These are phyloP conservation scores for Fusarium sp. DNA, from an alignment of 2,329 filamentous ascomycete genomes.

Conservation along the genomic window DNA sequence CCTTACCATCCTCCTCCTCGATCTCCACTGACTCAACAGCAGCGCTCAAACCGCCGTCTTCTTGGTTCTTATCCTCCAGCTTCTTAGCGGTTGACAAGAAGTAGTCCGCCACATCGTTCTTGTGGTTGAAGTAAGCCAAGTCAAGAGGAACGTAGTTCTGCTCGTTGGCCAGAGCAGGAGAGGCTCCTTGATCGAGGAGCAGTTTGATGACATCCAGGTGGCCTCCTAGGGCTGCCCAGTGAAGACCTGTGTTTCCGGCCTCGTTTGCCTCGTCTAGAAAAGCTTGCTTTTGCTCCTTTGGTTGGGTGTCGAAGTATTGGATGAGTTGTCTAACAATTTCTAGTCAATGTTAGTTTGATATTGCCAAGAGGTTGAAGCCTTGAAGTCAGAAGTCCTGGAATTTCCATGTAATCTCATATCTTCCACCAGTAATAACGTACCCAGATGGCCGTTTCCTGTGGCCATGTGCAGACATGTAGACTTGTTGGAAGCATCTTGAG, in stretches of 20 bases:
- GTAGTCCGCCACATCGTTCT: slow-evolving; percentile 74
- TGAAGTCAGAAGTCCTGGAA: background rate
- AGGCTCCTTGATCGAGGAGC: slow-evolving; percentile 81
- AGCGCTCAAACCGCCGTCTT: slow-evolving; percentile 58
- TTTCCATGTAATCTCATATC: rapidly evolving
- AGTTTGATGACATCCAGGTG: slow-evolving; percentile 84
- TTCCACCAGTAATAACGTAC: slow-evolving; percentile 60
- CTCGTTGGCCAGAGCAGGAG: slow-evolving; percentile 82
- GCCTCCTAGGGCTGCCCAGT: slow-evolving; percentile 94
- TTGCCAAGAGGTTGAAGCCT: background rate
- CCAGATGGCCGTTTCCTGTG: slow-evolving; percentile 87
- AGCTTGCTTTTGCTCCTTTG: slow-evolving; percentile 59
- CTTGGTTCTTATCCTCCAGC: slow-evolving; percentile 63
- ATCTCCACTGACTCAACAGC: slow-evolving; percentile 58
- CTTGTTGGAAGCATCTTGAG: slow-evolving; percentile 76
- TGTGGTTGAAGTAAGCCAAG: slow-evolving; percentile 77
- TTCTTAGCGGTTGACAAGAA: slow-evolving; percentile 65
- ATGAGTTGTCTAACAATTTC: slow-evolving; percentile 62
- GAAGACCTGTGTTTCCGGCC: slow-evolving; percentile 89
- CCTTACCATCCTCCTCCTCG: slow-evolving; percentile 50
- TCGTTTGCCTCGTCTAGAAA: slow-evolving; percentile 80
- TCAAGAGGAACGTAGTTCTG: slow-evolving; percentile 86
- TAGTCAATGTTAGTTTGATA: slow-evolving; percentile 43
- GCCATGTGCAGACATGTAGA: slow-evolving; percentile 93
- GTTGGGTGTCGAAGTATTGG: slow-evolving; percentile 57